Evolutionary conservation across 2,329 filamentous ascomycete species (phyloP).

Genomic region (Fusarium poae): DNA sequence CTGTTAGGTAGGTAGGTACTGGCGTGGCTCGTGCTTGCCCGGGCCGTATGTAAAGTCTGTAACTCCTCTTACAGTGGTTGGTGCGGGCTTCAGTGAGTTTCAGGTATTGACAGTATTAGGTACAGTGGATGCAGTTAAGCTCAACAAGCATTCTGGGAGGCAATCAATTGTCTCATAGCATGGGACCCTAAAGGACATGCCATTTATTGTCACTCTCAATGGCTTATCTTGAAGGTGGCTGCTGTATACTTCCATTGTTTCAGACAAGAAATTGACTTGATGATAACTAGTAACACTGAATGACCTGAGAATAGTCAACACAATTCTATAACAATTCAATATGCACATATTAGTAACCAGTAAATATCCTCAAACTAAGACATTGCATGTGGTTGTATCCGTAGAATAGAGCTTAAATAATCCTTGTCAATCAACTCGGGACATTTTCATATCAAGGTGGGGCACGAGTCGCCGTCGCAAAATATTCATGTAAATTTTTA

Average conservation of each 20-base stretch:
- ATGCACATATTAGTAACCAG: not conserved
- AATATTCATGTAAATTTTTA: constrained; percentile 43
- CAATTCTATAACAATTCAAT: not conserved
- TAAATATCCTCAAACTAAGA: not conserved
- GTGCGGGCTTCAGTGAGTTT: constrained; percentile 7
- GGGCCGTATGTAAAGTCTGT: not conserved
- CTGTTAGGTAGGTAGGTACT: constrained; percentile 17
- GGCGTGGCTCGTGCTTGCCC: constrained; percentile 42
- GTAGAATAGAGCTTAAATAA: constrained; percentile 27
- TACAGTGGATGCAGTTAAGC: not conserved
- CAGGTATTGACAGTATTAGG: not conserved
- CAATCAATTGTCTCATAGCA: not conserved
- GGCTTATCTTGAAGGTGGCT: not conserved
- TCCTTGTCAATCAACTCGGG: constrained; percentile 24
- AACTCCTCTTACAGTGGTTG: constrained; percentile 33
- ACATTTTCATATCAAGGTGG: constrained; percentile 35
- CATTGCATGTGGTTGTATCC: not conserved
- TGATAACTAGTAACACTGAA: not conserved
- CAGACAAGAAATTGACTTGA: not conserved
- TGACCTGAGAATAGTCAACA: not conserved
- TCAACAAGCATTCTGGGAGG: not conserved
- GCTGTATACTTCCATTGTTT: not conserved
- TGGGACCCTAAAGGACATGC: not conserved
- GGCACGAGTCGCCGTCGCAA: constrained; percentile 39
- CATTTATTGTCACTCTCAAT: not conserved